These are phyloP conservation scores for Globisporangium canariense DNA, from an alignment of 352 stramenopile genomes.

Conservation along the genomic window DNA sequence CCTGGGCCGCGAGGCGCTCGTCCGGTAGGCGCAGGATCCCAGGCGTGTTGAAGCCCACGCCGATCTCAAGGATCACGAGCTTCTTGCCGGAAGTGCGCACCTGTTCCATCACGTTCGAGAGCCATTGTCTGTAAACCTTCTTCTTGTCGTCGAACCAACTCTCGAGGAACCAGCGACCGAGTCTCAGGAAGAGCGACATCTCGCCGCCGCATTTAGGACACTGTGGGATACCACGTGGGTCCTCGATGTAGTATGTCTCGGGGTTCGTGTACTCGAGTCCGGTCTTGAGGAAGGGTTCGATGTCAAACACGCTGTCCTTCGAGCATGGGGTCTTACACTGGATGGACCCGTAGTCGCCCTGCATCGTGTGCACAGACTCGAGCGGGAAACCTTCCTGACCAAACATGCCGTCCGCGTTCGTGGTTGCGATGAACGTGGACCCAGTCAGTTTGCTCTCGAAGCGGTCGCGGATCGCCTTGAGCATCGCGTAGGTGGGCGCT, in stretches of 20 bases:
- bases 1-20: constrained; percentile 36
- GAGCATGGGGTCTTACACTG: constrained; percentile 48
- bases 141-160: constrained; percentile 33
- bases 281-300: constrained; percentile 51
- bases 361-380: constrained; percentile 52
- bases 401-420: constrained; percentile 73
- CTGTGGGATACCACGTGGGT: constrained; percentile 43
- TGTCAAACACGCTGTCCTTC: constrained; percentile 45
- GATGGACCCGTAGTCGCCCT: constrained; percentile 60
- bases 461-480: constrained; percentile 40
- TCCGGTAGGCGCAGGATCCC: constrained; percentile 54
- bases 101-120: constrained; percentile 23
- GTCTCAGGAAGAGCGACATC: constrained; percentile 54
- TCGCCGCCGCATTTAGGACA: constrained; percentile 46
- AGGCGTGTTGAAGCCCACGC: constrained; percentile 71
- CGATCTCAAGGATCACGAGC: constrained; percentile 66
- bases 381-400: constrained; percentile 60
- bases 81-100: constrained; percentile 44
- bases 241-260: constrained; percentile 52
- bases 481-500: constrained; percentile 44
- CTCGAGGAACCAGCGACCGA: constrained; percentile 49
- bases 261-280: constrained; percentile 47
- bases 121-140: constrained; percentile 38
- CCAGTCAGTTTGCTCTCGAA: constrained; percentile 26
- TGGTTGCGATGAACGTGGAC: constrained; percentile 64